Base-by-base conservation (phyloP, 108 stramenopile genomes). In the Tribonema minus region DNA sequence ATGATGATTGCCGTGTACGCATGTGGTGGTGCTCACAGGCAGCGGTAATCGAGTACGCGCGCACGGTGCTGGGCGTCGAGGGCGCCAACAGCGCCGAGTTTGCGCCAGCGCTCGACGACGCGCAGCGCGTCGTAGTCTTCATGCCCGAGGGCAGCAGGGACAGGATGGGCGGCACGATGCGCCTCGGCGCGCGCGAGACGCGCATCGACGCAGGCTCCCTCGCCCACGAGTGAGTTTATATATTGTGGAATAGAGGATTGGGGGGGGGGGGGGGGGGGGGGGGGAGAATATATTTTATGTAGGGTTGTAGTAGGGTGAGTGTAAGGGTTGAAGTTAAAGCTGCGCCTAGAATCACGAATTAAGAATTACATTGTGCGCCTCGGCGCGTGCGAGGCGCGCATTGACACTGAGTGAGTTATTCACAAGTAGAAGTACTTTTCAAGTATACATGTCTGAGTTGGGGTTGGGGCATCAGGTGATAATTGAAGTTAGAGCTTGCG, bases 121-220 rank as follows among this genome's bases (percentile, higher is more conserved):
- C 29, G 38, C 34, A 32, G 1, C 67, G 67, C 71, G 94, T 94
- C 35, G 92, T 99, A 34, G 84, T 99, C 68, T 98, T 98, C 89
- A 99, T 99, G 98, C 98, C 97, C 1, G 98, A 99, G 84, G 93
- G 96, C 76, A 93, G 97, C 88, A 92, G 86, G 65, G 85, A 87
- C 39, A 90, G 88, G 64, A 98, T 99, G 96, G 98, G 98, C 3
- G 98, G 98, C 39, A 98, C n/a, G n/a, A n/a, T n/a, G n/a, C n/a
- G n/a, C n/a, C n/a, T n/a, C n/a, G n/a, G n/a, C n/a, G n/a, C n/a
- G 26, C 88, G 98, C 29, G 83, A 86, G 61, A 99, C 97, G 37
- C 36, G 66, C 25, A 67, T 89, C 68, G n/a, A 29, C 0, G 74
- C 80, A 25, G 73, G 75, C 1, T 82, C 67, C 65, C 35, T 30